Percentiles rank a stretch among this genome's conserved stretches.
phyloP scores from a whole-genome alignment of 257 asterid species.

The Coffea eugenioides region DNA sequence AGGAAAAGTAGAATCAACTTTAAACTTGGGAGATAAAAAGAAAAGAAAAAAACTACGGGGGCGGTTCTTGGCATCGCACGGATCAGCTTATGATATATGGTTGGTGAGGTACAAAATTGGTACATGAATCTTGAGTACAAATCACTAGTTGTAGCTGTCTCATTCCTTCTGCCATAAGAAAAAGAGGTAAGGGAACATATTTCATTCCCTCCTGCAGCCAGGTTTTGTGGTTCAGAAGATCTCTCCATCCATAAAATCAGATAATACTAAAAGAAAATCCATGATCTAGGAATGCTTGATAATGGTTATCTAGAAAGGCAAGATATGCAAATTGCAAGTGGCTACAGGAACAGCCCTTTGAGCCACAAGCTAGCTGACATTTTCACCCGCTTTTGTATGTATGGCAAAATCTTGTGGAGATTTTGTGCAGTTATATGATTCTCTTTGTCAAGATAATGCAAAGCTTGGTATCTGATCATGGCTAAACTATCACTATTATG shows the following conservation, averaged over 20 bases:
- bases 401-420: slow-evolving; percentile 7
- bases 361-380: not conserved
- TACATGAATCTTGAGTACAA: not conserved
- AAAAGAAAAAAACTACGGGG: slow-evolving; percentile 1
- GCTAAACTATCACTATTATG: not conserved
- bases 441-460: slow-evolving; percentile 12
- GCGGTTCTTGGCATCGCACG: slow-evolving; percentile 31
- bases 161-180: not conserved
- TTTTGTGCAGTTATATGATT: slow-evolving; percentile 18
- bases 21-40: not conserved
- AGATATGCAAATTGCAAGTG: slow-evolving; percentile 11
- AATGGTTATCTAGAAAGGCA: not conserved
- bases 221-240: slow-evolving; percentile 13
- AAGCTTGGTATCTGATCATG: not conserved
- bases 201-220: slow-evolving; percentile 1
- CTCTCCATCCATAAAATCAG: not conserved
- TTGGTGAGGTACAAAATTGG: not conserved
- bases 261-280: not conserved
- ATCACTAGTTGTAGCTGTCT: not conserved
- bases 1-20: slow-evolving; percentile 10
- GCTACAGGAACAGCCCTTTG: not conserved
- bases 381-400: not conserved
- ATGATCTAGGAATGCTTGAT: not conserved
- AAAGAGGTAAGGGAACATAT: slow-evolving; percentile 8
- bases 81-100: not conserved